phyloP scores from a whole-genome alignment of 495 filamentous ascomycete genomes.

The Penicillium canariense region DNA sequence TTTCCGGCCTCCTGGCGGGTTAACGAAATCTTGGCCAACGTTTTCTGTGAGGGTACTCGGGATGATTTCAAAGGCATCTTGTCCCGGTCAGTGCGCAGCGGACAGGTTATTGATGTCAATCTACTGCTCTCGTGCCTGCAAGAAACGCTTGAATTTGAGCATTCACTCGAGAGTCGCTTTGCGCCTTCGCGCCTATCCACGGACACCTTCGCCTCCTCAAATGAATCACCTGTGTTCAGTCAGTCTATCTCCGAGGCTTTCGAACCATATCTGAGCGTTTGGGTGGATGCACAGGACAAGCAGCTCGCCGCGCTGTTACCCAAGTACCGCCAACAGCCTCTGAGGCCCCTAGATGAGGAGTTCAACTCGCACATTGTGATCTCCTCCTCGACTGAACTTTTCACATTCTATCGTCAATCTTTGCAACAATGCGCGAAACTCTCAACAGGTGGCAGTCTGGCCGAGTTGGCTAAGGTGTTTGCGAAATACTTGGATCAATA shows the following conservation, averaged over 20 bases:
- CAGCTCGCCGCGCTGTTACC: constrained; percentile 82
- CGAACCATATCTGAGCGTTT: constrained; percentile 92
- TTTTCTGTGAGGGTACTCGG: constrained; percentile 90
- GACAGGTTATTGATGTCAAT: constrained; percentile 86
- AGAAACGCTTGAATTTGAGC: constrained; percentile 97
- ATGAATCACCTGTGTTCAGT: constrained; percentile 76
- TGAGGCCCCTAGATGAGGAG: constrained; percentile 82
- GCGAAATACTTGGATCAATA: constrained; percentile 95
- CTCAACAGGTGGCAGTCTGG: constrained; percentile 79
- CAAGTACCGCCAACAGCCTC: constrained; percentile 81
- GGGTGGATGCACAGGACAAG: constrained; percentile 96
- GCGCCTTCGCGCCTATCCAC: constrained; percentile 79
- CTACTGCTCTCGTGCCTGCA: constrained; percentile 87
- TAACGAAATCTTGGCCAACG: constrained; percentile 84
- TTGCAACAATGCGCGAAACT: constrained; percentile 94
- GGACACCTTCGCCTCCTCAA: constrained; percentile 84
- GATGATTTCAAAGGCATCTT: constrained; percentile 95
- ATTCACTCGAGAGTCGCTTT: constrained; percentile 83
- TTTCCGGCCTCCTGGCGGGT: constrained; percentile 90
- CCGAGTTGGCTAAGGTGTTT: constrained; percentile 81
- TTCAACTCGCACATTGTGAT: constrained; percentile 89
- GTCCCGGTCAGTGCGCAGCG: constrained; percentile 82
- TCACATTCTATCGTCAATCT: constrained; percentile 90
- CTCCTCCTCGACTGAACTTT: constrained; percentile 90
- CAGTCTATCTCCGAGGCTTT: constrained; percentile 96